A percentile compares a stretch with the other conserved stretches of the same genome.
phyloP scores from a whole-genome alignment of 1,284 basidiomycete species.

The Trichosporon sp. region DNA sequence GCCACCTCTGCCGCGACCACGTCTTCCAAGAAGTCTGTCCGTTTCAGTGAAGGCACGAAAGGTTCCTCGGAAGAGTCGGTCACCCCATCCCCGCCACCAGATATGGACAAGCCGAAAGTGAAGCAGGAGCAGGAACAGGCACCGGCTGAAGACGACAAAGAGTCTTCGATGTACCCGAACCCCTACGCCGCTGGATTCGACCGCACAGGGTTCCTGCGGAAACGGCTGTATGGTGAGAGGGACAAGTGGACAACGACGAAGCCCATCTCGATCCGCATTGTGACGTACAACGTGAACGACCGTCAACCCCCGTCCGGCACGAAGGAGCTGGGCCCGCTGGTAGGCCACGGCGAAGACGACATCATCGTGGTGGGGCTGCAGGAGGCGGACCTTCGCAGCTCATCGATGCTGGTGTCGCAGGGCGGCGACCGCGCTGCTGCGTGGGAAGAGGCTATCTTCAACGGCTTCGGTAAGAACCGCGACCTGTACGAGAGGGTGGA shows the following conservation, averaged over 20 bases:
- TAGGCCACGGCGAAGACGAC: conserved; percentile 36
- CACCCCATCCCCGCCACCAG: background rate
- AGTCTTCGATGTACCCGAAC: conserved; percentile 26
- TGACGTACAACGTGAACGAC: conserved; percentile 45
- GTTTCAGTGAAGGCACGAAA: background rate
- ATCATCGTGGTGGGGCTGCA: conserved; percentile 42
- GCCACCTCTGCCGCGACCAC: background rate
- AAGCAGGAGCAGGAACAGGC: background rate
- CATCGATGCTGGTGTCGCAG: conserved; percentile 37
- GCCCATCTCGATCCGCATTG: conserved; percentile 31
- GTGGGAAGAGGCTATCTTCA: conserved; percentile 54
- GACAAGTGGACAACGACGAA: conserved; percentile 28
- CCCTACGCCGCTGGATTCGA: conserved; percentile 31
- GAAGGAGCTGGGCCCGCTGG: conserved; percentile 31
- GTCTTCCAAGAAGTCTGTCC: background rate
- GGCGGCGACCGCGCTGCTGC: conserved; percentile 50
- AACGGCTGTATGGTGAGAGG: conserved; percentile 28
- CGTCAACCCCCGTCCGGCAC: conserved; percentile 37
- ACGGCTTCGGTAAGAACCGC: conserved; percentile 51
- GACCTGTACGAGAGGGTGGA: conserved; percentile 34
- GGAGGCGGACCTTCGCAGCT: conserved; percentile 39
- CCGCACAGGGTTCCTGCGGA: conserved; percentile 28
- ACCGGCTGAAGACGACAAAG: background rate
- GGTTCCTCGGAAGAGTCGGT: background rate
- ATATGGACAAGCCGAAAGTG: background rate